phyloP scores from a whole-genome alignment of 176 grass and related monocot species.

The Cocos nucifera region DNA sequence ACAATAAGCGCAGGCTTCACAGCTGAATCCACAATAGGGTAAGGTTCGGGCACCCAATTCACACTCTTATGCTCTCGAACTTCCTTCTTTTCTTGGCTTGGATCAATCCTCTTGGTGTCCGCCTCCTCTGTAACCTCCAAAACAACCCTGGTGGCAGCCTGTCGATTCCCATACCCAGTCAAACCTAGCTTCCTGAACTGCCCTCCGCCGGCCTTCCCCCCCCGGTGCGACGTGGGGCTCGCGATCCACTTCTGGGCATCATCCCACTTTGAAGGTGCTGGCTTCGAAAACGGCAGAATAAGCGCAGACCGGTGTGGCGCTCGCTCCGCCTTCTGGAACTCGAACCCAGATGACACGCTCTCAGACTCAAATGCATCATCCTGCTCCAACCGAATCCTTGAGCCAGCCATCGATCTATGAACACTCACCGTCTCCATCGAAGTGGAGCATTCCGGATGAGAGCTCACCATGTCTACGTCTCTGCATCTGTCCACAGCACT shows the following conservation, averaged over 20 bases:
- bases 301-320: slow-evolving; percentile 22
- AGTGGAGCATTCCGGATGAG: slow-evolving; percentile 24
- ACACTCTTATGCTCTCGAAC: slow-evolving; percentile 36
- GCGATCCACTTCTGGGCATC: slow-evolving; percentile 98
- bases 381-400: slow-evolving; percentile 38
- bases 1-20: slow-evolving; percentile 30
- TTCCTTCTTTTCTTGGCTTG: slow-evolving; percentile 67
- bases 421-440: slow-evolving; percentile 33
- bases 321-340: slow-evolving; percentile 72
- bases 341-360: slow-evolving; percentile 72
- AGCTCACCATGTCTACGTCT: slow-evolving; percentile 65
- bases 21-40: slow-evolving; percentile 38
- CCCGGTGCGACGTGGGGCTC: slow-evolving; percentile 50
- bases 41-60: slow-evolving; percentile 47
- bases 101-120: slow-evolving; percentile 83
- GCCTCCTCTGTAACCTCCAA: slow-evolving; percentile 73
- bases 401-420: slow-evolving; percentile 26
- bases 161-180: slow-evolving; percentile 23
- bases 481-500: slow-evolving; percentile 60
- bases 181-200: slow-evolving; percentile 46
- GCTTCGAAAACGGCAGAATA: slow-evolving; percentile 65
- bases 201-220: slow-evolving; percentile 22
- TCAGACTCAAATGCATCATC: slow-evolving; percentile 76
- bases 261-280: slow-evolving; percentile 87
- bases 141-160: slow-evolving; percentile 59